Conservation (phyloP, 352 stramenopile species). For the Pythium phragmiticola region DNA sequence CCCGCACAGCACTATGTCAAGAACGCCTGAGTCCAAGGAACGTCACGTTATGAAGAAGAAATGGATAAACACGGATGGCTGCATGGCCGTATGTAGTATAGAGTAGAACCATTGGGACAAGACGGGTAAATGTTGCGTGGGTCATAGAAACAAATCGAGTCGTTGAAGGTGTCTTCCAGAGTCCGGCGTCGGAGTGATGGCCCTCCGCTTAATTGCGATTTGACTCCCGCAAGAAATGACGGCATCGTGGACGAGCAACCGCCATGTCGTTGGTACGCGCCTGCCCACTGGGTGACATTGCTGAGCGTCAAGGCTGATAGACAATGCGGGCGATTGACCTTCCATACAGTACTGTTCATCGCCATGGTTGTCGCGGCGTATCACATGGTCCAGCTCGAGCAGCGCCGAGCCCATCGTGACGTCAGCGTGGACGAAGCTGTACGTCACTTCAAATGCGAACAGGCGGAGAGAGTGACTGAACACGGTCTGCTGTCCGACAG, state of each 20-base stretch:
- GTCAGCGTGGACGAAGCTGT: slow-evolving; percentile 44
- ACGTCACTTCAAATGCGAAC: background rate
- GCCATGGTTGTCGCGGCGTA: slow-evolving; percentile 60
- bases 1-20: slow-evolving; percentile 20
- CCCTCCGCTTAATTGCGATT: slow-evolving; percentile 22
- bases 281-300: background rate
- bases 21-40: slow-evolving; percentile 11
- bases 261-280: slow-evolving; percentile 13
- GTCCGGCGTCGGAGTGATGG: background rate
- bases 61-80: background rate
- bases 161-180: background rate
- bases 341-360: slow-evolving; percentile 47
- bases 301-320: background rate
- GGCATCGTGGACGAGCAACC: slow-evolving; percentile 1
- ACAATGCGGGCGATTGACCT: background rate
- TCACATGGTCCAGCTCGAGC: slow-evolving; percentile 55
- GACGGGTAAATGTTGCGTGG: slow-evolving; percentile 1
- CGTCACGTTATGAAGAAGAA: too few relatives aligned
- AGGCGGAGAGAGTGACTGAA: background rate
- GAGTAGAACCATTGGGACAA: background rate
- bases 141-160: background rate
- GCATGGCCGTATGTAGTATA: slow-evolving; percentile 2
- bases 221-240: background rate
- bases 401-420: slow-evolving; percentile 32
- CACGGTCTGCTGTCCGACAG: slow-evolving; percentile 18